These are phyloP conservation scores for Nothopassalora personata DNA, from an alignment of 2,329 filamentous ascomycete species.

Conservation along the genomic window DNA sequence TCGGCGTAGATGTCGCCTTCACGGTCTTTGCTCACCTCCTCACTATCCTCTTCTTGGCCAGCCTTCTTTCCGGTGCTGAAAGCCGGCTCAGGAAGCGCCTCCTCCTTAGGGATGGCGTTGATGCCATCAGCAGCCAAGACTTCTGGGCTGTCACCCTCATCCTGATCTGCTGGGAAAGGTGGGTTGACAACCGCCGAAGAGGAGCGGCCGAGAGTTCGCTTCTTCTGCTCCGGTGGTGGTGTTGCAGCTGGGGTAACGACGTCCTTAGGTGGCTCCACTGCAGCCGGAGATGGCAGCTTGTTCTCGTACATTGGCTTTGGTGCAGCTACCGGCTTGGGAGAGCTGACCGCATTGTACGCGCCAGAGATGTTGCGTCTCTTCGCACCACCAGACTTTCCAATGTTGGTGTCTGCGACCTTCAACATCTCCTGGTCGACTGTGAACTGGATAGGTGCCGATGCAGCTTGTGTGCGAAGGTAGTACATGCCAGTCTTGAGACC, in stretches of 20 bases:
- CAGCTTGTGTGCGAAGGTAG: slow-evolving; percentile 96
- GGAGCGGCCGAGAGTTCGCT: slow-evolving; percentile 29
- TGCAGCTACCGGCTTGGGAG: slow-evolving; percentile 53
- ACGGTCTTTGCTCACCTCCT: slow-evolving; percentile 64
- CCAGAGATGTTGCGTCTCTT: slow-evolving; percentile 64
- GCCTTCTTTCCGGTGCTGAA: slow-evolving; percentile 42
- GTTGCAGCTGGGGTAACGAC: slow-evolving; percentile 65
- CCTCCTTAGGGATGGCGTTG: slow-evolving; percentile 52
- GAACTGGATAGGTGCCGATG: slow-evolving; percentile 95
- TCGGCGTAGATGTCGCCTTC: slow-evolving; percentile 95
- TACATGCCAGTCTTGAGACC: slow-evolving; percentile 99
- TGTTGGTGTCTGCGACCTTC: slow-evolving; percentile 75
- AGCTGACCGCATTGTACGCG: slow-evolving; percentile 33
- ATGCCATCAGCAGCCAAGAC: slow-evolving; percentile 67
- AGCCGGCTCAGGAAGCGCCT: slow-evolving; percentile 59
- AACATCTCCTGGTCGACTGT: slow-evolving; percentile 96
- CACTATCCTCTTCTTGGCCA: slow-evolving; percentile 67
- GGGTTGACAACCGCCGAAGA: slow-evolving; percentile 54
- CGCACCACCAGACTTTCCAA: slow-evolving; percentile 56
- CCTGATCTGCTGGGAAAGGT: slow-evolving; percentile 69
- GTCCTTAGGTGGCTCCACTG: slow-evolving; percentile 49
- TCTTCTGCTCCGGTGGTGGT: slow-evolving; percentile 55
- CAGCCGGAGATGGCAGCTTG: slow-evolving; percentile 44
- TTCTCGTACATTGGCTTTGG: slow-evolving; percentile 63
- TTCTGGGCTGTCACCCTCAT: slow-evolving; percentile 75